These are phyloP conservation scores for Penicillium atrosanguineum DNA, from an alignment of 495 filamentous ascomycete genomes.

Conservation along the genomic window DNA sequence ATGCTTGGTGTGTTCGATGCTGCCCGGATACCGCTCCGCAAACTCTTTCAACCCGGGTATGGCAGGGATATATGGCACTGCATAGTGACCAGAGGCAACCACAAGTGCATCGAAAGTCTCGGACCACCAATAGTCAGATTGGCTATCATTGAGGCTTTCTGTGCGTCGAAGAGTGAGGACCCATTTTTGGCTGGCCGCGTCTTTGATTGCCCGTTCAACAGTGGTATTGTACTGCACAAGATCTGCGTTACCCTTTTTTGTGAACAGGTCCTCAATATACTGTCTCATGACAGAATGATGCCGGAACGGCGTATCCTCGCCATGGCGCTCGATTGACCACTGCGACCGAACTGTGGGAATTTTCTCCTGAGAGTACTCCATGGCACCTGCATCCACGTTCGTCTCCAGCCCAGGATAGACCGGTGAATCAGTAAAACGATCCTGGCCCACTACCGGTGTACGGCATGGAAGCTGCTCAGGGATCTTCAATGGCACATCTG, in stretches of 20 bases:
- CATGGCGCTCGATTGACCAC: conserved; percentile 36
- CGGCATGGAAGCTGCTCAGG: conserved; percentile 46
- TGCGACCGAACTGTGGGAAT: conserved; percentile 35
- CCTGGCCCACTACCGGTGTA: conserved; percentile 37
- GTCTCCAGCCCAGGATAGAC: conserved; percentile 40
- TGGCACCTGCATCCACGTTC: conserved; percentile 38
- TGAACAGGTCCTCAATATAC: conserved; percentile 40
- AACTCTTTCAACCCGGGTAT: conserved; percentile 46
- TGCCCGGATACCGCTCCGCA: conserved; percentile 29
- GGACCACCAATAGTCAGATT: conserved; percentile 44
- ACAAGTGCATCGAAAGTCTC: conserved; percentile 68
- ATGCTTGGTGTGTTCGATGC: conserved; percentile 41
- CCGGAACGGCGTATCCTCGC: conserved; percentile 37
- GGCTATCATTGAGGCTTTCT: conserved; percentile 8
- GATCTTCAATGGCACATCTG: conserved; percentile 47
- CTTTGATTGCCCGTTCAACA: conserved; percentile 38
- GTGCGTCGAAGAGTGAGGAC: conserved; percentile 34
- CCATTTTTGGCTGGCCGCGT: conserved; percentile 29
- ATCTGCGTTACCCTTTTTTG: conserved; percentile 31
- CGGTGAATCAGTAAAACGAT: conserved; percentile 49
- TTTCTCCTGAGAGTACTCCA: conserved; percentile 39
- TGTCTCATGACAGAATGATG: conserved; percentile 37
- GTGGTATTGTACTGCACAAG: conserved; percentile 43
- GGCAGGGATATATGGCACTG: conserved; percentile 65
- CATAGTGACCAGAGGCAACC: conserved; percentile 78